Evolutionary conservation across 768 basidiomycete species (phyloP).

Genomic region (Pisolithus sp.): DNA sequence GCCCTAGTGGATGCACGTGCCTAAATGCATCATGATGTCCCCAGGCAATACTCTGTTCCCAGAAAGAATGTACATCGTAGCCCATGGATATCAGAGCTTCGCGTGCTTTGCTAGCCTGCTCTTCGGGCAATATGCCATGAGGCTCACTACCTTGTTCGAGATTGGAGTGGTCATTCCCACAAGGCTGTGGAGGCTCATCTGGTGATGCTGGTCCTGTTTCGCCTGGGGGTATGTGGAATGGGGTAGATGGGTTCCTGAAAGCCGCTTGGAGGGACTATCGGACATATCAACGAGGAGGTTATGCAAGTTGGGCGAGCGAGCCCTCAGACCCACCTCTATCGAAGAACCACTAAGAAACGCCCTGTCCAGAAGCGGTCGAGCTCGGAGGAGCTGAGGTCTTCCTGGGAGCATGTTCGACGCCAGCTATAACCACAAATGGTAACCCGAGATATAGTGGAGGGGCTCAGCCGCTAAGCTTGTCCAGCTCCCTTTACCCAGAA

Average conservation of each 20-base stretch:
- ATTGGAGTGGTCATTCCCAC: neutral
- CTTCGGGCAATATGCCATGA: neutral
- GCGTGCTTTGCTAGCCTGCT: conserved; percentile 33
- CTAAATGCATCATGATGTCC: conserved; percentile 76
- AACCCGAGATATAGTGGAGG: too few species aligned
- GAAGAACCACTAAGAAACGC: conserved; percentile 19
- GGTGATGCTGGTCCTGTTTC: conserved; percentile 54
- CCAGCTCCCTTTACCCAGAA: neutral
- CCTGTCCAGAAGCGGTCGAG: neutral
- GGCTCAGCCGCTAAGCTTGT: too few species aligned
- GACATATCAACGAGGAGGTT: neutral
- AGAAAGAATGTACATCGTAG: conserved; percentile 61
- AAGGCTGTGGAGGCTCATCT: conserved; percentile 28
- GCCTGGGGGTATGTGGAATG: conserved; percentile 59
- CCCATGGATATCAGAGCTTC: conserved; percentile 40
- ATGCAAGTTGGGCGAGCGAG: neutral
- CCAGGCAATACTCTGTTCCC: conserved; percentile 75
- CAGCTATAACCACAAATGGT: too few species aligned
- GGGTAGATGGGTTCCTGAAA: conserved; percentile 58
- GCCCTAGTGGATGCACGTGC: conserved; percentile 34
- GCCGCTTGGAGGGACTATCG: conserved; percentile 49
- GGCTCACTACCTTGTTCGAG: conserved; percentile 4
- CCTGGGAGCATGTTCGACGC: neutral
- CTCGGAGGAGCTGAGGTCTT: conserved; percentile 2
- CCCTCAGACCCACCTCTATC: conserved; percentile 15